Base-by-base conservation (phyloP, 2,329 filamentous ascomycete species). In the Aspergillus fijiensis region DNA sequence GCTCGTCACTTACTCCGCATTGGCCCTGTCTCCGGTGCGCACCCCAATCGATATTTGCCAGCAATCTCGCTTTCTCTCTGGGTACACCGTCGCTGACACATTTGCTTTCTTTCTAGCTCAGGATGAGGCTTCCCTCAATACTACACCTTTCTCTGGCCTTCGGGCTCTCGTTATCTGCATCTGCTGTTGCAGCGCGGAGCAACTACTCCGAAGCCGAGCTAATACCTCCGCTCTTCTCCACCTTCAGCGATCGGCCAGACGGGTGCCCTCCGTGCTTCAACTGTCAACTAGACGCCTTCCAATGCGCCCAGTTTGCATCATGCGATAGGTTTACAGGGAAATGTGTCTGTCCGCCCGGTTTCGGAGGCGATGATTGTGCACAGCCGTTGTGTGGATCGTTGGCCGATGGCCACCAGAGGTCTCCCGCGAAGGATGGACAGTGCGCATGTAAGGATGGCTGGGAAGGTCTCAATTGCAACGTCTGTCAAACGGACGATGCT, bases 401-500 rank as follows among this genome's bases (percentile, higher is more conserved):
- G 47, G 86, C 90, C 45, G 89, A 92, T 69, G 93, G 92, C 65
- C 84, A 84, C 67, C 87, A 98, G 69, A 85, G 95, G 67, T 85
- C 88, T 23, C 88, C 91, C 72, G 86, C 95, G 72, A 80, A 86
- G 55, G 87, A 86, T 63, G 83, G 87, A 60, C 80, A 82, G 47
- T 99, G 95, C 78, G 81, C 92, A 48, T 99, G 95, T 76, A 89
- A 93, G 72, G 90, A 96, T 42, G 95, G 95, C 58, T 99, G 95
- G 95, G 86, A 86, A 47, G 95, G 95, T 64, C 94, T 99, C 79
- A 99, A 99, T 81, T 99, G 95, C 85, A 99, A 95, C 70, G 91
- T 99, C 59, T 99, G 95, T 78, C 87, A 89, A 62, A 87, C 87
- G 4, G 84, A 98, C 74, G 81, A 89, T 67, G 93, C 90, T 16